phyloP scores from a whole-genome alignment of 2,329 filamentous ascomycete genomes.

The Aureobasidium pullulans region DNA sequence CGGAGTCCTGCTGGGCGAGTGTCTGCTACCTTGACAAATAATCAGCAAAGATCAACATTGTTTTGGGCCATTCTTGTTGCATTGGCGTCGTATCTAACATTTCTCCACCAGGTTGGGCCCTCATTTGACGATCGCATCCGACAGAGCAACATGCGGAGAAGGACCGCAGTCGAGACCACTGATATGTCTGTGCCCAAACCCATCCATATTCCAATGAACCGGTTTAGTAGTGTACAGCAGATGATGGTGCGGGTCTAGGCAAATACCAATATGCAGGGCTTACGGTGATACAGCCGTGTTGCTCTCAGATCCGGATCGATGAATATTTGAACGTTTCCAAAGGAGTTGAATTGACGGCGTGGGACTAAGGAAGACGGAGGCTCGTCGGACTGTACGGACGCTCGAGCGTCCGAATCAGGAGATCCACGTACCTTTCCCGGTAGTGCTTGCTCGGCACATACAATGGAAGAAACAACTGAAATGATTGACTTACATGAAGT shows the following conservation, averaged over 20 bases:
- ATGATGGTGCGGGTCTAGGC: background rate
- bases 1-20: slow-evolving; percentile 67
- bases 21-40: slow-evolving; percentile 59
- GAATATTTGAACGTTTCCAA: background rate
- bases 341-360: background rate
- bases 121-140: background rate
- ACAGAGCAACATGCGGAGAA: background rate
- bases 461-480: background rate
- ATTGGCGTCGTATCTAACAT: background rate
- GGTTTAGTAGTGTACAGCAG: background rate
- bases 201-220: background rate
- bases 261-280: background rate
- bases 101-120: background rate
- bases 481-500: slow-evolving; percentile 59
- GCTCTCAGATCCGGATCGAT: background rate
- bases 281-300: background rate
- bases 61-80: background rate
- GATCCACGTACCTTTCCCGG: background rate
- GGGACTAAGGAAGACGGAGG: background rate
- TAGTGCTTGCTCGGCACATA: background rate
- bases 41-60: background rate
- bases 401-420: background rate
- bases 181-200: too few species aligned
- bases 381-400: background rate
- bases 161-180: background rate